Percentiles rank a stretch among this genome's conserved stretches.
phyloP scores from a whole-genome alignment of 164 flowering plant genomes.

The Malania oleifera region DNA sequence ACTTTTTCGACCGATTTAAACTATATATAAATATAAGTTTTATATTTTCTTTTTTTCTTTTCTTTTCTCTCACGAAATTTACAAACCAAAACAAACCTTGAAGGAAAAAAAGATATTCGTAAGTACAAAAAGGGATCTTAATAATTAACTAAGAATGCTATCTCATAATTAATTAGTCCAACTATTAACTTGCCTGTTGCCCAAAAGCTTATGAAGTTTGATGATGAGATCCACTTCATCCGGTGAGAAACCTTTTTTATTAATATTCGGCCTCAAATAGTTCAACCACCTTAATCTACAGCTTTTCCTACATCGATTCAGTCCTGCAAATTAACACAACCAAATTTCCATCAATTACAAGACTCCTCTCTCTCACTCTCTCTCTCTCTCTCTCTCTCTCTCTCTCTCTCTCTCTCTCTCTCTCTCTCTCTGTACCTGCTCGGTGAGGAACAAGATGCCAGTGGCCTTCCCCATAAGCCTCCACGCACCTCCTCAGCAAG shows the following conservation, averaged over 20 bases:
- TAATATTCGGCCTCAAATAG: slow-evolving; percentile 15
- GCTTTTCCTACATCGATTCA: slow-evolving; percentile 18
- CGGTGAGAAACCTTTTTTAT: slow-evolving; percentile 8
- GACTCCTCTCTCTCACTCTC: too few relatives aligned
- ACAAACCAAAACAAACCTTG: too few relatives aligned
- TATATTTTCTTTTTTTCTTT: too few relatives aligned
- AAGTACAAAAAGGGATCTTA: too few relatives aligned
- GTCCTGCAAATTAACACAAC: slow-evolving; percentile 7
- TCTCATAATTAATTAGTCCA: too few relatives aligned
- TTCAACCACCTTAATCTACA: slow-evolving; percentile 21
- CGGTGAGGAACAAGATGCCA: slow-evolving; percentile 19
- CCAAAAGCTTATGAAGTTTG: slow-evolving; percentile 17
- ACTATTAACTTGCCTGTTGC: slow-evolving; percentile 15
- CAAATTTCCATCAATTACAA: too few relatives aligned
- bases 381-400: too few relatives aligned
- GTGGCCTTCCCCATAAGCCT: slow-evolving; percentile 17
- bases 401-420: not conserved
- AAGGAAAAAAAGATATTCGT: too few relatives aligned
- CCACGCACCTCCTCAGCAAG: slow-evolving; percentile 12
- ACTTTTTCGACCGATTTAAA: too few relatives aligned
- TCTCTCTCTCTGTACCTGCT: slow-evolving; percentile 14
- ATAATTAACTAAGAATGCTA: too few relatives aligned
- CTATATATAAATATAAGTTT: too few relatives aligned
- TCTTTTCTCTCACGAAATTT: too few relatives aligned
- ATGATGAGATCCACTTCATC: slow-evolving; percentile 19